phyloP scores from a whole-genome alignment of 768 basidiomycete genomes.

The Mycena filopes region DNA sequence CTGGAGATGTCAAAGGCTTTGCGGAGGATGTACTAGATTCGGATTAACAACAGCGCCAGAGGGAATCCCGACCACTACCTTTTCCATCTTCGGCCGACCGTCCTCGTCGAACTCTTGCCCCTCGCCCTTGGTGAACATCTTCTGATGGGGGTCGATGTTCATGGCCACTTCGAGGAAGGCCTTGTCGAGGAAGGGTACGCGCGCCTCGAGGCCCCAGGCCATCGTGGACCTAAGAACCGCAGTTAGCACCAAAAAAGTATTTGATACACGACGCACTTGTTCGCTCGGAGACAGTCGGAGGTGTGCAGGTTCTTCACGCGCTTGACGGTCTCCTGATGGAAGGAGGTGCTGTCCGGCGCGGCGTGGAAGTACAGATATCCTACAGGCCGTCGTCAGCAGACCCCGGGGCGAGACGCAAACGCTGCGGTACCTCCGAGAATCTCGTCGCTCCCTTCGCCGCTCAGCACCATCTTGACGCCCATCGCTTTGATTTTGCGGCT shows the following conservation, averaged over 20 bases:
- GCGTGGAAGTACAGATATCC: conserved; percentile 99
- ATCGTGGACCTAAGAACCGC: conserved; percentile 87
- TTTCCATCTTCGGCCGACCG: conserved; percentile 94
- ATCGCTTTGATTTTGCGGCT: conserved; percentile 99
- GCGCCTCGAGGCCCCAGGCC: conserved; percentile 99
- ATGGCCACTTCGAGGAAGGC: conserved; percentile 93
- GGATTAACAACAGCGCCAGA: conserved; percentile 10
- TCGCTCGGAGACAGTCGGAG: conserved; percentile 95
- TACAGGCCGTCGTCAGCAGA: conserved; percentile 41
- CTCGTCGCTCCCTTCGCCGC: conserved; percentile 98
- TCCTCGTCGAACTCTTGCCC: conserved; percentile 82
- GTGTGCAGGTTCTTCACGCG: conserved; percentile 99
- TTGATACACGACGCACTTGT: conserved; percentile 77
- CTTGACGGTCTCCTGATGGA: conserved; percentile 95
- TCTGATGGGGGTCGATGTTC: conserved; percentile 88
- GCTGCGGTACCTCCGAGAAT: conserved; percentile 97
- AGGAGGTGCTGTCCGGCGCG: conserved; percentile 86
- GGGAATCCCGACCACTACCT: conserved; percentile 68
- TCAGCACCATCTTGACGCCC: conserved; percentile 99
- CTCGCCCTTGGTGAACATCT: conserved; percentile 88
- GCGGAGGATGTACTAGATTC: conserved; percentile 84
- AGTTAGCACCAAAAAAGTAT: conserved; percentile 3
- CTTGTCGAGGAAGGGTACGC: conserved; percentile 99
- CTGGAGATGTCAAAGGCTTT: conserved; percentile 94
- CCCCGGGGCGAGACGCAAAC: conserved; percentile 2